phyloP scores from a whole-genome alignment of 2,329 filamentous ascomycete genomes.

The Fusarium sarcochroum region DNA sequence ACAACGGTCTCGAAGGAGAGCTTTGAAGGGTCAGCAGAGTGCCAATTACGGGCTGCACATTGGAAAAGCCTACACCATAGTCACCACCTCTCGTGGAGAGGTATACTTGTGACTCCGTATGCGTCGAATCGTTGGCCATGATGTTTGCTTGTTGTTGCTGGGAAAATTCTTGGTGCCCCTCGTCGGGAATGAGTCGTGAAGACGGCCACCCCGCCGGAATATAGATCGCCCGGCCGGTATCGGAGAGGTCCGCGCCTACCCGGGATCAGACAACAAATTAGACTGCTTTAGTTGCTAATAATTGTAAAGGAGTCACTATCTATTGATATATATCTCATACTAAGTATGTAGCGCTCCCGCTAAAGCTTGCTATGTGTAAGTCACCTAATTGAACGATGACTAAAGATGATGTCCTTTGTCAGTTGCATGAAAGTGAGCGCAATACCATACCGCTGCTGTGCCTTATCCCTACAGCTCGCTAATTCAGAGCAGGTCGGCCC shows the following conservation, averaged over 20 bases:
- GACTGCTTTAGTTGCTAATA: not conserved
- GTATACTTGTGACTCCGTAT: slow-evolving; percentile 47
- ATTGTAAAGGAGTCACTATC: no score
- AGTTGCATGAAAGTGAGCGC: no score
- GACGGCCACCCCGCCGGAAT: slow-evolving; percentile 40
- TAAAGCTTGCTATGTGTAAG: no score
- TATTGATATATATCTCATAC: no score
- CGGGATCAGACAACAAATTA: not conserved
- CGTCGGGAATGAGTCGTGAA: slow-evolving; percentile 31
- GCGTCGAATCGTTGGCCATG: slow-evolving; percentile 43
- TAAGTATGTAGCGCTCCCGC: no score
- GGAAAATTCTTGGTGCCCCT: slow-evolving; percentile 41
- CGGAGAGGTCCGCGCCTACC: slow-evolving; percentile 8
- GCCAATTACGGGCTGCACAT: not conserved
- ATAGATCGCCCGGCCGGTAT: slow-evolving; percentile 39
- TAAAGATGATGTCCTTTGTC: no score
- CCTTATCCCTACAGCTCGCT: no score
- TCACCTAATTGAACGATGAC: no score
- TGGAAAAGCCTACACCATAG: slow-evolving; percentile 37
- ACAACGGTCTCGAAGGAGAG: slow-evolving; percentile 91
- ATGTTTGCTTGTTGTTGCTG: slow-evolving; percentile 26
- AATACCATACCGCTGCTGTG: no score
- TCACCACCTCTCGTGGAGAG: slow-evolving; percentile 49
- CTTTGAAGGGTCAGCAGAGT: slow-evolving; percentile 57
- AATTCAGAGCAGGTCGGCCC: no score